phyloP scores from a whole-genome alignment of 805 yeast genomes.

The Candida mattraensis region DNA sequence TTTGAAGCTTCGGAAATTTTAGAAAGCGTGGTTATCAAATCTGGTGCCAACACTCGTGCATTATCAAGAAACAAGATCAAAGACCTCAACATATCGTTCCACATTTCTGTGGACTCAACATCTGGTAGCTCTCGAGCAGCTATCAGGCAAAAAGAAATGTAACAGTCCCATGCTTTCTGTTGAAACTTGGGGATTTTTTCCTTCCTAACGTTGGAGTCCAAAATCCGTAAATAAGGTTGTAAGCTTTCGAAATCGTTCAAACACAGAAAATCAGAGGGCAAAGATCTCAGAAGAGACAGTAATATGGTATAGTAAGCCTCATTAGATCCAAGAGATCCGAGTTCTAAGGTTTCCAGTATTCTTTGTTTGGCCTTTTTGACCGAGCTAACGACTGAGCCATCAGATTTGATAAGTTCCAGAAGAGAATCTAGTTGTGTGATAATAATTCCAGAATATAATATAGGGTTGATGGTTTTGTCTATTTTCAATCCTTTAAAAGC shows the following conservation, averaged over 20 bases:
- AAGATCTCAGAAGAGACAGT: constrained; percentile 11
- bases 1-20: constrained; percentile 15
- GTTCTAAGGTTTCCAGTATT: constrained; percentile 44
- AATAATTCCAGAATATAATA: constrained; percentile 46
- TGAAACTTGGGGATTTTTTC: constrained; percentile 27
- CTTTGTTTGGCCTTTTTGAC: constrained; percentile 48
- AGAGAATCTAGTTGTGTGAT: constrained; percentile 51
- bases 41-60: constrained; percentile 13
- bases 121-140: constrained; percentile 5
- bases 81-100: constrained; percentile 11
- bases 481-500: constrained; percentile 45
- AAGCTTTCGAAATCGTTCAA: constrained; percentile 8
- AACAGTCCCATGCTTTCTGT: constrained; percentile 30
- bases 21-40: constrained; percentile 11
- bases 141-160: constrained; percentile 15
- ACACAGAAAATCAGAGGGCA: constrained; percentile 25
- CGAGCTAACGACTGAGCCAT: constrained; percentile 51
- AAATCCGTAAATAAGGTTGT: constrained; percentile 12
- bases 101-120: constrained; percentile 3
- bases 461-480: constrained; percentile 31
- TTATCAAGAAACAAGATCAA: constrained; percentile 21
- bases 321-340: constrained; percentile 56
- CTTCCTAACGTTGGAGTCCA: constrained; percentile 21
- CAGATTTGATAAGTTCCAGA: constrained; percentile 41
- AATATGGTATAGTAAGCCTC: constrained; percentile 45